These are phyloP conservation scores for Penicillium soppii DNA, from an alignment of 495 filamentous ascomycete genomes.

Conservation along the genomic window DNA sequence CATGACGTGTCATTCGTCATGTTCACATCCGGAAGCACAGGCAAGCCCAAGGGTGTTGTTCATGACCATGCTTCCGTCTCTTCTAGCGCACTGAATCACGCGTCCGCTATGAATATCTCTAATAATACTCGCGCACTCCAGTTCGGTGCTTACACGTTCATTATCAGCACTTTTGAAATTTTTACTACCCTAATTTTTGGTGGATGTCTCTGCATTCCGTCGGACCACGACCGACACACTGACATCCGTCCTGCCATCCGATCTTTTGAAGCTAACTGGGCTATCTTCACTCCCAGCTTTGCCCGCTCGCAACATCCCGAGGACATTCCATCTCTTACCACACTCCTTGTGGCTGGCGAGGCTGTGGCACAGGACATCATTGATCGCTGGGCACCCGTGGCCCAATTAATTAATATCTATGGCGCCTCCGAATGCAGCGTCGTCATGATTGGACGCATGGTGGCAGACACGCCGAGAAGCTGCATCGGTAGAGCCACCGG, in stretches of 20 bases:
- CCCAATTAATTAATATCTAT: conserved; percentile 13
- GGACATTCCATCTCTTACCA: conserved; percentile 27
- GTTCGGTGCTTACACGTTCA: conserved; percentile 59
- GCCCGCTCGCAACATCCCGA: conserved; percentile 22
- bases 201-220: conserved; percentile 57
- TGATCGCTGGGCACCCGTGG: background rate
- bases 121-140: conserved; percentile 39
- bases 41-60: conserved; percentile 45
- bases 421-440: conserved; percentile 33
- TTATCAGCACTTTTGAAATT: conserved; percentile 57
- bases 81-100: conserved; percentile 10
- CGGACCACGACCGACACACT: conserved; percentile 36
- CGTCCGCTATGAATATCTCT: conserved; percentile 9
- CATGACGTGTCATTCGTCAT: conserved; percentile 20
- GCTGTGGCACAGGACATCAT: background rate
- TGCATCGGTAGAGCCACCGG: conserved; percentile 15
- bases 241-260: conserved; percentile 28
- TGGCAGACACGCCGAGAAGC: conserved; percentile 13
- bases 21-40: conserved; percentile 42
- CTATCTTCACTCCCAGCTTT: conserved; percentile 32
- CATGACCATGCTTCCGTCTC: conserved; percentile 34
- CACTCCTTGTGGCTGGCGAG: conserved; percentile 22
- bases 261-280: conserved; percentile 25
- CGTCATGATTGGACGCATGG: conserved; percentile 6
- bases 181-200: conserved; percentile 57